phyloP scores from a whole-genome alignment of 73 alveolate species.

The Urostyla sp. region DNA sequence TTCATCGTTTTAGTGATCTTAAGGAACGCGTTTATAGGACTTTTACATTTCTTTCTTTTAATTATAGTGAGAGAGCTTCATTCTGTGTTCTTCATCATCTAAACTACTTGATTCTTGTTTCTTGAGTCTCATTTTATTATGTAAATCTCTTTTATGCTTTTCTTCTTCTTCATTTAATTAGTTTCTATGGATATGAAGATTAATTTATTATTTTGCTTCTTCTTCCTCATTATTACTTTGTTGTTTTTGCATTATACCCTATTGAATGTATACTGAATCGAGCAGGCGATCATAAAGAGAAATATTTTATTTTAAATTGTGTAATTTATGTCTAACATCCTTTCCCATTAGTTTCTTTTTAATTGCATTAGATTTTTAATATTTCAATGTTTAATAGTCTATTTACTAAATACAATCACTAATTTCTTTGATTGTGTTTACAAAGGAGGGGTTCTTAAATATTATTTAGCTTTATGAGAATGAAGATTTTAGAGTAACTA shows the following conservation, averaged over 20 bases:
- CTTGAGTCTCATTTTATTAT: neutral
- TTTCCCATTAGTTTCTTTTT: constrained; percentile 30
- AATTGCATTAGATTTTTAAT: constrained; percentile 21
- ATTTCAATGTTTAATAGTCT: constrained; percentile 15
- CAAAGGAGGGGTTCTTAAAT: constrained; percentile 19
- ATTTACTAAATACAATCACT: neutral
- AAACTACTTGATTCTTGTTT: neutral
- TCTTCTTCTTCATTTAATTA: neutral
- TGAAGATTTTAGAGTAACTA: no score
- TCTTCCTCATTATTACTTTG: constrained; percentile 13
- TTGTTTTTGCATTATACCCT: neutral
- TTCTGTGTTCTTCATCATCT: neutral
- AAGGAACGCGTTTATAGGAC: constrained; percentile 3
- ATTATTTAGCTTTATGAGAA: neutral
- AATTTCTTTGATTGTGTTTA: constrained; percentile 24
- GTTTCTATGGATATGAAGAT: neutral
- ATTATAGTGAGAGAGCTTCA: constrained; percentile 25
- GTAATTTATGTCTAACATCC: constrained; percentile 39
- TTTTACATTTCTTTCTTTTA: constrained; percentile 15
- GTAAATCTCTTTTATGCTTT: neutral
- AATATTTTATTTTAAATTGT: constrained; percentile 4
- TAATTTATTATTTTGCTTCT: neutral
- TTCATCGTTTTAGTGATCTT: constrained; percentile 14
- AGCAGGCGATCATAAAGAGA: constrained; percentile 26
- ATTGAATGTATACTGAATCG: constrained; percentile 19